Base-by-base conservation (phyloP, 495 filamentous ascomycete species). In the Evansstolkia leycettana region DNA sequence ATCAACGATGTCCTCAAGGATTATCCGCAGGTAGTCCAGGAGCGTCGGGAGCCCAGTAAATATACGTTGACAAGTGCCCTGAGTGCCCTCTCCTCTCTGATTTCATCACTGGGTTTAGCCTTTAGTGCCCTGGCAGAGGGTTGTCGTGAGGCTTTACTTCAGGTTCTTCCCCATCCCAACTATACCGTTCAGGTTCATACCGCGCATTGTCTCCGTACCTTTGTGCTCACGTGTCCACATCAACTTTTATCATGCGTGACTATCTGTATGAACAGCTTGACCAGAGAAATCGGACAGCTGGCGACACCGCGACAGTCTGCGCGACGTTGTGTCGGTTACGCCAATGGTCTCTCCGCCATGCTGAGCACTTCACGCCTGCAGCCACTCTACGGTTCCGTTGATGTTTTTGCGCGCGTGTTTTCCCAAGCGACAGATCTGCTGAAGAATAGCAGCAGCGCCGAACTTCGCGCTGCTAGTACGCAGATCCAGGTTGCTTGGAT, bases 401-500 rank as follows among this genome's bases (percentile, higher is more conserved):
- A 99, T 48, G 80, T 96, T 25, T 92, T 93, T 53, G 88, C 89
- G 27, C 75, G 86, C 11, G 82, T 95, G 27, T 70, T 96, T 39
- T 81, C 84, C 10, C 84, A 94, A 57, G 86, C 90, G 13, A 96
- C 85, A 3, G 82, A 83, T 24, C 66, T 99, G 8, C 72, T 99
- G 28, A 99, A 99, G 54, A 87, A 80, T 0, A 95, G 88, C 57
- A 80, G 86, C 19, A 84, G 80, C 46, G 88, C 84, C 8, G 89
- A 99, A 44, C 69, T 99, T 36, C 79, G 92, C 29, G 78, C 89
- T 31, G 89, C 89, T 12, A 82, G 82, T 46, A 93, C 85, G 11
- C 90, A 99, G 50, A 86, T 99, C 24, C 90, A 99, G 46, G 87
- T 96, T 4, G 89, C 90, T 13, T 99, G 90, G 90, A 93, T 93